Evolutionary conservation across 108 stramenopile species (phyloP), one percentile per base, ranked within the genome.

Genomic region (Nannochloropsis gaditana): DNA sequence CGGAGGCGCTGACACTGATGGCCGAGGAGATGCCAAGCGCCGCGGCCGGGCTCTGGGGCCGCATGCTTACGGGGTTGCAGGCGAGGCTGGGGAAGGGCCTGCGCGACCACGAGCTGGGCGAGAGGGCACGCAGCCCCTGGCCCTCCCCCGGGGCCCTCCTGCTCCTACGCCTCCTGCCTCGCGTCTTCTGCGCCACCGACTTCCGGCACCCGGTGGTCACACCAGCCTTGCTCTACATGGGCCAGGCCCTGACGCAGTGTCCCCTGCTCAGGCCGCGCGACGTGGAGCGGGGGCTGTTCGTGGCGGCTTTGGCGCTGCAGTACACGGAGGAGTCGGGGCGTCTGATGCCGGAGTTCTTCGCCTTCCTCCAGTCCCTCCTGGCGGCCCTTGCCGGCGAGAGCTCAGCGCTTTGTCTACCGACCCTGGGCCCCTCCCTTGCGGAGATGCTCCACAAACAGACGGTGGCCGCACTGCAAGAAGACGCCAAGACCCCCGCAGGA

Each of bases 141-240:
- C 95, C 96, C 43, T 93, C 94, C 9, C 91, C 91, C 42, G 97
- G 97, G 82, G 91, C 91, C 45, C 86, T 97, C 43, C 83, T 97
- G 73, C 86, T 95, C 82, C 88, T 97, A 79, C 92, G 94, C 50
- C 93, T 94, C 2, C 47, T 95, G 83, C 90, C 92, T 41, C 93
- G 95, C n/a, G 92, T 98, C 9, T 98, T 95, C 84, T 94, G 95
- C 9, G 91, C 93, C 41, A 96, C 96, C 9, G 97, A 98, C 91
- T 92, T 89, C 82, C 93, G 94, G 19, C 96, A 98, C 85, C 90
- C 93, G 6, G 92, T 98, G n/a, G 92, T 95, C 21, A 95, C 94
- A 41, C 96, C 96, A 4, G 92, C 91, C 9, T 82, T 94, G 73
- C 89, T 96, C 41, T 86, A 95, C 43, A 84, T 97, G 43, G 94